These are phyloP conservation scores for Candida boidinii DNA, from an alignment of 805 yeast species.

Conservation along the genomic window DNA sequence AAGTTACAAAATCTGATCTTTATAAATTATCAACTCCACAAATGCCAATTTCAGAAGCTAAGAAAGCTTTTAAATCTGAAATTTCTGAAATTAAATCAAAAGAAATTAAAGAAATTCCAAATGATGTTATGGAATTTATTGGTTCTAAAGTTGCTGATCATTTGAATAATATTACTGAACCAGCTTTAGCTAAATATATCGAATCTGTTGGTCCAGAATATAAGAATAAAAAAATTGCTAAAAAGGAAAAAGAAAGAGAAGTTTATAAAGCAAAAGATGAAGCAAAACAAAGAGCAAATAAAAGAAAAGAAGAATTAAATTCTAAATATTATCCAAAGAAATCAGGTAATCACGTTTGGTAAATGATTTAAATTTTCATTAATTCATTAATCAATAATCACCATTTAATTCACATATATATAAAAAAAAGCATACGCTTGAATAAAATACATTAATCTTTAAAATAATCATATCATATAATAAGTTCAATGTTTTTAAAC, in stretches of 20 bases:
- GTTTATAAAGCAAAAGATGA: conserved; percentile 10
- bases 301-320: not conserved
- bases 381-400: too few relatives aligned
- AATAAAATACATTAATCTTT: too few relatives aligned
- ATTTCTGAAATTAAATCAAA: conserved; percentile 36
- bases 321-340: too few relatives aligned
- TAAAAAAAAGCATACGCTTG: too few relatives aligned
- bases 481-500: too few relatives aligned
- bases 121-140: conserved; percentile 35
- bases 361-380: too few relatives aligned
- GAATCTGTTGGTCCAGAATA: conserved; percentile 18
- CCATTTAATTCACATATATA: too few relatives aligned
- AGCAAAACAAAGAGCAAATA: conserved; percentile 16
- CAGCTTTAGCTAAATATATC: conserved; percentile 21
- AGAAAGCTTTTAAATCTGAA: conserved; percentile 54
- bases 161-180: conserved; percentile 23
- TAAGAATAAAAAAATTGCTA: conserved; percentile 10
- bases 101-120: conserved; percentile 28
- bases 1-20: conserved; percentile 52
- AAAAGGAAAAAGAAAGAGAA: conserved; percentile 11
- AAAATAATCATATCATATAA: too few relatives aligned
- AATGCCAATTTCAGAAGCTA: conserved; percentile 66
- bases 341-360: too few relatives aligned
- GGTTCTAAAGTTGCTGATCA: conserved; percentile 32
- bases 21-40: conserved; percentile 56